Base-by-base conservation (phyloP, 1,139 yeast genomes). In the Eremothecium gossypii region DNA sequence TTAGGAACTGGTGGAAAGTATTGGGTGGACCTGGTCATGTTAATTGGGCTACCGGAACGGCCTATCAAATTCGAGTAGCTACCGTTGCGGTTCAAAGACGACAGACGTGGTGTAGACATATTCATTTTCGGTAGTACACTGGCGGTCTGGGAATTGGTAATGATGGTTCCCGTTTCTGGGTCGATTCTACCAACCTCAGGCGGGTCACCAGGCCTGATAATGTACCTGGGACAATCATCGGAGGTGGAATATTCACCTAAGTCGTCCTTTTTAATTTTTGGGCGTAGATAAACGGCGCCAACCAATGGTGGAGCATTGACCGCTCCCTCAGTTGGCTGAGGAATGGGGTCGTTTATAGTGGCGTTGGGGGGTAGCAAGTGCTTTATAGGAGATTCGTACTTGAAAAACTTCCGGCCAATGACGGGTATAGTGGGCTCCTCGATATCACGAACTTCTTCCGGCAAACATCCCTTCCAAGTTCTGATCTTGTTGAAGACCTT, bases 381-480 rank as follows among this genome's bases (percentile, higher is more conserved):
- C 57, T 79, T 81, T 51, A 91, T 73, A 8, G 98, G 98, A 2
- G 96, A 85, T 41, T 83, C 89, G 55, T 69, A 79, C 57, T 79
- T 78, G 58, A 83, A 71, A 49, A 83, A 77, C 54, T 95, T 74
- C 44, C 73, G 65, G 14, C 67, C 65, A 41, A 69, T 62, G 29
- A 77, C 66, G 20, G 77, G 78, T 35, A 80, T 79, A 51, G 93
- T 89, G 38, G 86, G 86, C 60, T 91, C 97, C 43, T 79, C 83
- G 40, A 77, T 73, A 49, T 83, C 89, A 57, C 97, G 77, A 33
- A 89, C 84, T 60, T 89, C 98, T 63, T 91, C 98, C 0, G 98
- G 98, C 51, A 91, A 73, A 68, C 98, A 91, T 3, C 96, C 97
- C 63, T 86, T 91, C 98, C 98, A 91, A 1, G 98, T 91, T 58